Evolutionary conservation across 2,329 filamentous ascomycete genomes (phyloP).

Genomic region (Zymoseptoria tritici): DNA sequence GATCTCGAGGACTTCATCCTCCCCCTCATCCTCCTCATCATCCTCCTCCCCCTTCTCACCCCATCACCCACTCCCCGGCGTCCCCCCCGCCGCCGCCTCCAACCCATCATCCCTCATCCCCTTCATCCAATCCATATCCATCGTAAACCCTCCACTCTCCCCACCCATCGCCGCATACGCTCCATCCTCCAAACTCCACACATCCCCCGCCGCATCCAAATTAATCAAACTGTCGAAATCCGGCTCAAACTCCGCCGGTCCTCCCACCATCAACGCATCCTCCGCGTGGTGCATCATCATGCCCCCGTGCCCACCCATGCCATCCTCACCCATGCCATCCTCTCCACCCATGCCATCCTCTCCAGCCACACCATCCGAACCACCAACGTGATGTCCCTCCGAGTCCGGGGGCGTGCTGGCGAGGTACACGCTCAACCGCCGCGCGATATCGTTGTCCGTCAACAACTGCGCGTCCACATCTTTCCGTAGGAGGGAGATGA

Average conservation of each 20-base stretch:
- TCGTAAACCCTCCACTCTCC: slow-evolving; percentile 27
- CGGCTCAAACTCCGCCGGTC: slow-evolving; percentile 25
- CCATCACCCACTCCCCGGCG: too few relatives aligned
- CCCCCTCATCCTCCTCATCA: background rate
- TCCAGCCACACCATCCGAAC: too few relatives aligned
- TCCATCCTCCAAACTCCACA: slow-evolving; percentile 28
- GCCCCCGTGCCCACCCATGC: too few relatives aligned
- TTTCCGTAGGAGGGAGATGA: background rate
- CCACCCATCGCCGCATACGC: slow-evolving; percentile 28
- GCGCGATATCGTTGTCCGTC: slow-evolving; percentile 42
- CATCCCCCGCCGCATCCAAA: slow-evolving; percentile 30
- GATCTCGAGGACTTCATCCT: too few relatives aligned
- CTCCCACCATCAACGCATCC: too few relatives aligned
- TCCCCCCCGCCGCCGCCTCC: background rate
- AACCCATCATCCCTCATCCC: slow-evolving; percentile 23
- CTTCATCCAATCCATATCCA: slow-evolving; percentile 32
- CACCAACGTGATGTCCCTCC: slow-evolving; percentile 8
- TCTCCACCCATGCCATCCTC: too few relatives aligned
- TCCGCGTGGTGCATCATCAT: too few relatives aligned
- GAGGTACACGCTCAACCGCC: slow-evolving; percentile 43
- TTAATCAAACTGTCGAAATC: slow-evolving; percentile 34
- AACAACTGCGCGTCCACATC: slow-evolving; percentile 16
- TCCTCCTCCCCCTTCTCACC: too few relatives aligned
- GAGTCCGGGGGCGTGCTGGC: slow-evolving; percentile 43
- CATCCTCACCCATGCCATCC: too few relatives aligned